Base-by-base conservation (phyloP, 352 stramenopile genomes). In the Pythium utonaiense region DNA sequence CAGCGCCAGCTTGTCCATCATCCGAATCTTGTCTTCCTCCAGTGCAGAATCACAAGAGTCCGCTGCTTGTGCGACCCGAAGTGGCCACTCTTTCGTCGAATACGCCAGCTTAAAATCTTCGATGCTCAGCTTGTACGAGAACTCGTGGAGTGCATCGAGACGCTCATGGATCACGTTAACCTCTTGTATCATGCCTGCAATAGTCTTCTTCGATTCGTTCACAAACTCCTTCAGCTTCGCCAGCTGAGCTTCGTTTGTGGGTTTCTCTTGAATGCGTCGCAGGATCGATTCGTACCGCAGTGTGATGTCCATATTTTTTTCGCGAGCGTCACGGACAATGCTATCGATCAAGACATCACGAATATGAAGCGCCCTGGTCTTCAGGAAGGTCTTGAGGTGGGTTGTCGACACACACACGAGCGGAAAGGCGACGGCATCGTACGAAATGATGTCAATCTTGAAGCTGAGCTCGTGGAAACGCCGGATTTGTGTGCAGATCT, bases 1-100 rank as follows among this genome's bases (percentile, higher is more conserved):
- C 3, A 97, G 66, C 22, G 88, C 81, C 19, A 98, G 72, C 17
- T 87, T 89, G 70, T 98, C 93, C 89, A 98, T 98, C 91, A 98
- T 97, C 27, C 88, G 80, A 33, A 96, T 82, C 54, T 97, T 97
- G 62, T 97, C 89, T 66, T 95, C 84, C 51, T 97, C 90, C 1
- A 97, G 71, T 16, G 86, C 86, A 6, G 88, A 91, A 53, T 97
- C 88, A 47, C 87, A 96, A 12, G 82, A 87, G 21, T 93, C 85
- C 0, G 83, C 85, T 3, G 88, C 85, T 10, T 89, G 72, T 0
- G 89, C 80, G 1, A 97, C 86, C 7, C 87, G 81, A 3, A 89
- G 71, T 4, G 84, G 86, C 86, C 86, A 93, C 44, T 94, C 88
- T 57, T 97, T 96, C 2, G 88, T 97, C 10, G 79, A 85, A 53